These are phyloP conservation scores for Danielozyma ontarioensis DNA, from an alignment of 805 yeast genomes.

Conservation along the genomic window DNA sequence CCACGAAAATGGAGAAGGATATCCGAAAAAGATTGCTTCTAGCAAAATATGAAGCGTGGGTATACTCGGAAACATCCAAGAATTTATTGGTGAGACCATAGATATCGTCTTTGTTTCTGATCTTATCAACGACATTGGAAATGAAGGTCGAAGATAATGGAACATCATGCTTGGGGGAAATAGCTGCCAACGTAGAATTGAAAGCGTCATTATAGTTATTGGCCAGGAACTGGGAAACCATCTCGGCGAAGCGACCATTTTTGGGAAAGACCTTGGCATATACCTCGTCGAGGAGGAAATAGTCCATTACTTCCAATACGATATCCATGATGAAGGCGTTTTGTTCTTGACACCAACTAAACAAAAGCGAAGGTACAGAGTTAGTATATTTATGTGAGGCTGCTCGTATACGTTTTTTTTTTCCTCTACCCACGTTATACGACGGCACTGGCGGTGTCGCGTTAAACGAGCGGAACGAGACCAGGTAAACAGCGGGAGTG, in stretches of 20 bases:
- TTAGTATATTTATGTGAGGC: no score
- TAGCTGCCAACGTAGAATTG: neutral
- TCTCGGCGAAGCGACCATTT: constrained; percentile 35
- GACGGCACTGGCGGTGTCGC: neutral
- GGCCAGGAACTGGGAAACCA: constrained; percentile 6
- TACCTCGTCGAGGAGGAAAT: constrained; percentile 64
- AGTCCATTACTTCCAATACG: constrained; percentile 75
- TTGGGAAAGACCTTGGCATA: constrained; percentile 70
- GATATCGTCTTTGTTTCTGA: constrained; percentile 34
- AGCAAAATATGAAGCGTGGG: constrained; percentile 62
- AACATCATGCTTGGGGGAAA: neutral
- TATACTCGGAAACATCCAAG: constrained; percentile 50
- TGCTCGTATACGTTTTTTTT: no score
- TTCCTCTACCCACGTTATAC: no score
- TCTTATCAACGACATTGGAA: constrained; percentile 15
- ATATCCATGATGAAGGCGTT: constrained; percentile 69
- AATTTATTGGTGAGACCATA: constrained; percentile 60
- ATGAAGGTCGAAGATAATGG: neutral
- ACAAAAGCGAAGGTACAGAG: no score
- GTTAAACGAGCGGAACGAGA: neutral
- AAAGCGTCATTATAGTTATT: neutral
- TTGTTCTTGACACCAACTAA: no score
- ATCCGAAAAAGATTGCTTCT: constrained; percentile 76
- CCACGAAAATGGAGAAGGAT: constrained; percentile 53
- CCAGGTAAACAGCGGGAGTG: neutral